Conservation (phyloP, 2,329 filamentous ascomycete genomes). For the Byssothecium circinans region DNA sequence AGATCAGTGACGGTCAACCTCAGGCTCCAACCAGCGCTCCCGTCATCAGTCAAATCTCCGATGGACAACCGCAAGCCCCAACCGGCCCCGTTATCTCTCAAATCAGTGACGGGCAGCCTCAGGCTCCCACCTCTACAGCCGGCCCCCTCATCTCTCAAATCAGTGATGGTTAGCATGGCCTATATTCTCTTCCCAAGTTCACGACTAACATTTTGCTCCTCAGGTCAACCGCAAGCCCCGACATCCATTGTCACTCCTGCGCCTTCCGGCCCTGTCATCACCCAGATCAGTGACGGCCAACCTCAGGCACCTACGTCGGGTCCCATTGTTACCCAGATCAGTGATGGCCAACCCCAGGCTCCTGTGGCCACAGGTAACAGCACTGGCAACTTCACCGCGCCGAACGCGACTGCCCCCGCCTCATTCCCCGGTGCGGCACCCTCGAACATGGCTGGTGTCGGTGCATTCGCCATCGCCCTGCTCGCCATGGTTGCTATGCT, state of each 20-base stretch:
- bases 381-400: constrained; percentile 14
- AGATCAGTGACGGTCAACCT: constrained; percentile 13
- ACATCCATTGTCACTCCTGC: neutral
- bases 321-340: constrained; percentile 13
- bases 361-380: constrained; percentile 9
- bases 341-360: constrained; percentile 18
- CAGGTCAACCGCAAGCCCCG: constrained; percentile 13
- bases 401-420: constrained; percentile 16
- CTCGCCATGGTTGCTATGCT: constrained; percentile 33
- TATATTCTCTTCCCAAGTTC: too few relatives aligned
- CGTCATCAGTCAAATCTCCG: constrained; percentile 27
- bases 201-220: neutral
- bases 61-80: constrained; percentile 28
- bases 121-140: constrained; percentile 18
- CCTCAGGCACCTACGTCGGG: constrained; percentile 13
- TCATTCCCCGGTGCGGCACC: constrained; percentile 38
- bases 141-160: constrained; percentile 12
- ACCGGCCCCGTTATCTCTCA: constrained; percentile 13
- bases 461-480: constrained; percentile 32
- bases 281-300: constrained; percentile 18
- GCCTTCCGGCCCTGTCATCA: constrained; percentile 1
- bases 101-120: constrained; percentile 27
- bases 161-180: constrained; percentile 22
- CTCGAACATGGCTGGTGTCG: constrained; percentile 19
- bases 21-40: constrained; percentile 18